Evolutionary conservation across 2,329 filamentous ascomycete genomes (phyloP), one percentile per base, ranked within the genome.

Genomic region (Penicillium paneum): DNA sequence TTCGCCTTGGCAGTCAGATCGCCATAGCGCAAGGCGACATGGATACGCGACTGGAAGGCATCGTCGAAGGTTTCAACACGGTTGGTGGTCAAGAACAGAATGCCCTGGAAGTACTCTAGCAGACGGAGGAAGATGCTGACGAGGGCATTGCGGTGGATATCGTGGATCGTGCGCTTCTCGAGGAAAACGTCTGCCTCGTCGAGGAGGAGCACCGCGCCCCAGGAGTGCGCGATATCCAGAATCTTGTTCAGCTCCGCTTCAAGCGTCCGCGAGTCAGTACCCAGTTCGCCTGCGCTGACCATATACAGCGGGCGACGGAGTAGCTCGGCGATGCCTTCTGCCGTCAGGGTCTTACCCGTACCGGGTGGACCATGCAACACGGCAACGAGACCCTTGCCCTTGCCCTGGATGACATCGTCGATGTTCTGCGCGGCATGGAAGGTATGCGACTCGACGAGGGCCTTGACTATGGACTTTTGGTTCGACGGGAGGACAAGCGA

Each of bases 51-150:
- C 68, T 94, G 89, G 78, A 96, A 96, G 0, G 91, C 91, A 58
- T 94, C 90, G 64, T 96, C 91, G 65, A 96, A 95, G 0, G 89
- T 92, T 76, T 87, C 76, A 1, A 95, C 90, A 1, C 91, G 84
- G 69, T 96, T 96, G 2, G 91, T 96, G 0, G 91, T 96, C 26
- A 96, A 74, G 76, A 96, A 95, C 5, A 96, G 72, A 49, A 96
- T 95, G 3, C 91, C 91, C 67, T 95, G 89, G 75, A 95, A 96
- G 71, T 96, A 96, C 72, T 97, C 92, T 0, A 96, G 79, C 53
- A 93, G 80, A 0, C 91, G 85, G 2, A 96, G 77, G 78, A 96
- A 96, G 65, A 96, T 90, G 69, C 86, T 90, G 49, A 96, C 91
- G 1, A 94, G 83, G 0, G 88, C 88, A 64, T 96, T 96, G 55